Evolutionary conservation across 2,329 filamentous ascomycete genomes (phyloP).

Genomic region (Trichoderma endophyticum): DNA sequence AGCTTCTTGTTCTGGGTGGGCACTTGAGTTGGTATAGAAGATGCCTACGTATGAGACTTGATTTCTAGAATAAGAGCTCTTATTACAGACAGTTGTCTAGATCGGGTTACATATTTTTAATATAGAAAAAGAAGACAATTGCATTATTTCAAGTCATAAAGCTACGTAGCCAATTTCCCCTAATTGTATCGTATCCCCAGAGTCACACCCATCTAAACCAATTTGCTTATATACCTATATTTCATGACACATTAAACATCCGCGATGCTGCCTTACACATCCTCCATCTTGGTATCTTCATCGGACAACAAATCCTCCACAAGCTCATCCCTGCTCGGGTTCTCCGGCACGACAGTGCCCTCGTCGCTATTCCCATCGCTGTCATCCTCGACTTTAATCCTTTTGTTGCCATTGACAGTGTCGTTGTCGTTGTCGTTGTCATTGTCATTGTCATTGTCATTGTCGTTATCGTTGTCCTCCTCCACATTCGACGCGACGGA

Average conservation of each 20-base stretch:
- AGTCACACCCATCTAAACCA: conserved; percentile 1
- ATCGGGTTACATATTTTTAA: not conserved
- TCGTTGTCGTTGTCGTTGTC: not conserved
- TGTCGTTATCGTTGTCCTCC: conserved; percentile 31
- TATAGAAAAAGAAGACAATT: not conserved
- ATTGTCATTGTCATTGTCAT: not conserved
- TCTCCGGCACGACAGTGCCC: conserved; percentile 10
- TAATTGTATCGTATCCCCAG: not conserved
- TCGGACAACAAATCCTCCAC: conserved; percentile 42
- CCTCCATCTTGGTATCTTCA: conserved; percentile 36
- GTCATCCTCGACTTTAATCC: conserved; percentile 50
- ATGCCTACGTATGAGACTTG: conserved; percentile 19
- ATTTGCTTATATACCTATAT: not conserved
- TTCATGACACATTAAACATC: conserved; percentile 13
- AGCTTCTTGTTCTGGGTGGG: conserved; percentile 56
- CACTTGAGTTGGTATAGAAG: not conserved
- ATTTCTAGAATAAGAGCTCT: not conserved
- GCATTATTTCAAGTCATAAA: conserved; percentile 4
- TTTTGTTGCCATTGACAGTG: not conserved
- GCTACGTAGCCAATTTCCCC: not conserved
- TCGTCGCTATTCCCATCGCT: not conserved
- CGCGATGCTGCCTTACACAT: conserved; percentile 21
- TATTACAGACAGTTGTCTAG: not conserved
- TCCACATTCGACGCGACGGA: conserved; percentile 40
- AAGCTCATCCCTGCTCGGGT: conserved; percentile 33